Evolutionary conservation across 2,329 filamentous ascomycete species (phyloP).

Genomic region (Ascochyta fabae): DNA sequence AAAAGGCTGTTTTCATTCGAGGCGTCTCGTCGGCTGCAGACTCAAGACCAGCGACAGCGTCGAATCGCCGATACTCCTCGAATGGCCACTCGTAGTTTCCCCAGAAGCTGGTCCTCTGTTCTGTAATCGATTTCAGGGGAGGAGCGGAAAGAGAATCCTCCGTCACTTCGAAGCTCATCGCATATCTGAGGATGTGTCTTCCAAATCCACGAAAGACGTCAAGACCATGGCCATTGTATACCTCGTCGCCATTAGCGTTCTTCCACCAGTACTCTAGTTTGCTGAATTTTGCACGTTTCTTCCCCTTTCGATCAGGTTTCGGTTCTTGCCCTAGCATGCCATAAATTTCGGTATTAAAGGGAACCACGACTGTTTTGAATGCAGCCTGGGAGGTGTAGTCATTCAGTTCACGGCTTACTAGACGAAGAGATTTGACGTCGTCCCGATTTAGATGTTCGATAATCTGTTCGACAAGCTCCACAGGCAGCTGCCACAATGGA

Average conservation of each 20-base stretch:
- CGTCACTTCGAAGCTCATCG: constrained; percentile 72
- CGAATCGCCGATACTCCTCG: constrained; percentile 64
- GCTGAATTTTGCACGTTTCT: constrained; percentile 40
- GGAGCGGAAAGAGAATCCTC: constrained; percentile 59
- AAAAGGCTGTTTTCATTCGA: constrained; percentile 67
- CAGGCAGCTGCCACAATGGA: constrained; percentile 57
- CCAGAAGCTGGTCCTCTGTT: constrained; percentile 65
- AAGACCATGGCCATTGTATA: constrained; percentile 64
- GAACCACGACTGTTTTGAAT: constrained; percentile 69
- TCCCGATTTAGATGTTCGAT: constrained; percentile 61
- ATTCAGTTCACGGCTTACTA: constrained; percentile 68
- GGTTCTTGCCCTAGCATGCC: constrained; percentile 55
- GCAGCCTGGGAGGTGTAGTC: constrained; percentile 62
- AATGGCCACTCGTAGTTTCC: constrained; percentile 71
- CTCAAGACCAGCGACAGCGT: constrained; percentile 66
- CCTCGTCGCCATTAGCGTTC: constrained; percentile 52
- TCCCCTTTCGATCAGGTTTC: constrained; percentile 45
- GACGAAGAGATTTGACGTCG: constrained; percentile 66
- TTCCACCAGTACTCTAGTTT: constrained; percentile 49
- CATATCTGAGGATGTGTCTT: constrained; percentile 66
- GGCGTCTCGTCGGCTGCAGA: constrained; percentile 68
- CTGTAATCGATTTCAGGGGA: constrained; percentile 63
- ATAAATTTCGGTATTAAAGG: constrained; percentile 70
- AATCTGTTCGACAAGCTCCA: constrained; percentile 68
- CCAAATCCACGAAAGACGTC: constrained; percentile 68